These are phyloP conservation scores for Microstegium vimineum DNA, from an alignment of 176 grass and related monocot species.

Conservation along the genomic window DNA sequence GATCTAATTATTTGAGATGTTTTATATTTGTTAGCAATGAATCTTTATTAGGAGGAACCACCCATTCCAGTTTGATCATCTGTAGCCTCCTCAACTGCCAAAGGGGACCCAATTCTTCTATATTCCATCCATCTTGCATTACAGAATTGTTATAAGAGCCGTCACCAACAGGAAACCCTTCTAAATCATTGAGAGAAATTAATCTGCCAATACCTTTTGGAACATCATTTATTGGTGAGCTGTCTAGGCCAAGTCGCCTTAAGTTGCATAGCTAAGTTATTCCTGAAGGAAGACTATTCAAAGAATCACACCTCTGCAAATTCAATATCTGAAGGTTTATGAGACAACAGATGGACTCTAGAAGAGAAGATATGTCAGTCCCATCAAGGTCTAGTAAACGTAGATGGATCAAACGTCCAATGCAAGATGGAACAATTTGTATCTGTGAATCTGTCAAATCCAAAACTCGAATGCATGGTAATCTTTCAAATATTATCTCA, in stretches of 20 bases:
- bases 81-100: background rate
- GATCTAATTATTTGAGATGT: too few species aligned
- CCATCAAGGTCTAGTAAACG: background rate
- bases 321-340: conserved; percentile 26
- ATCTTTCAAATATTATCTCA: background rate
- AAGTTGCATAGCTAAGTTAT: background rate
- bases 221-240: background rate
- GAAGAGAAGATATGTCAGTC: background rate
- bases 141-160: background rate
- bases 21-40: too few species aligned
- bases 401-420: conserved; percentile 22
- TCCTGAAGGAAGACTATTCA: background rate
- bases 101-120: conserved; percentile 12
- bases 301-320: background rate
- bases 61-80: too few species aligned
- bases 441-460: too few species aligned
- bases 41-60: too few species aligned
- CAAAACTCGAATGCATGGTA: background rate
- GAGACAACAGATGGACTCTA: background rate
- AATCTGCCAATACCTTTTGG: conserved; percentile 32
- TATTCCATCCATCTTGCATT: background rate
- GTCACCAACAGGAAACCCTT: background rate
- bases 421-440: too few species aligned
- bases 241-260: background rate
- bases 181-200: conserved; percentile 21